A percentile compares a stretch with the other conserved stretches of the same genome.
phyloP scores from a whole-genome alignment of 1,284 basidiomycete genomes.

The Cystobasidium sp. region DNA sequence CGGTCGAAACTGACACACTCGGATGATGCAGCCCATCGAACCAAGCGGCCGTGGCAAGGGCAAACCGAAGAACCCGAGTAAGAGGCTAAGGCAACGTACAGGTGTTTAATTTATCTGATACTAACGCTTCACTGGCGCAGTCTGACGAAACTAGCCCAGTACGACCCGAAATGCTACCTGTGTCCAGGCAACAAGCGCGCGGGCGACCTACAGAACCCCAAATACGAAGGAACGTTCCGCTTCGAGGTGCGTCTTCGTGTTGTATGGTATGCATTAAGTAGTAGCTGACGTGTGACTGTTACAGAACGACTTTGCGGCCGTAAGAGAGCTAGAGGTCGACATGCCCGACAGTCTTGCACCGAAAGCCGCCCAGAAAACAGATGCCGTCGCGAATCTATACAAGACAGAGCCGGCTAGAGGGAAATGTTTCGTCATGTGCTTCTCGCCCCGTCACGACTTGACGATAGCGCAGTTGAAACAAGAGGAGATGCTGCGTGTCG shows the following conservation, averaged over 20 bases:
- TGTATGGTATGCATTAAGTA: not conserved
- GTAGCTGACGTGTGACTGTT: not conserved
- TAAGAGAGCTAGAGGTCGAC: constrained; percentile 44
- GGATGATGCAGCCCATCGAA: constrained; percentile 57
- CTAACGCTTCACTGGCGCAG: not conserved
- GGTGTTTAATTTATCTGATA: not conserved
- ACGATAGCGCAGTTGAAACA: constrained; percentile 75
- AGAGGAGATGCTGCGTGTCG: constrained; percentile 69
- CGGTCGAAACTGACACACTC: not conserved
- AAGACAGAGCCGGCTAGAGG: constrained; percentile 75
- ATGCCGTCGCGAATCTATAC: constrained; percentile 61
- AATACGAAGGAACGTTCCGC: constrained; percentile 69
- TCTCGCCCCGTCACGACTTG: constrained; percentile 87
- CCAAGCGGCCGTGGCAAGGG: constrained; percentile 80
- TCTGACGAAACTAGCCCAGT: constrained; percentile 62
- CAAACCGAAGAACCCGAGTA: constrained; percentile 73
- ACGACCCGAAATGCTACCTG: constrained; percentile 83
- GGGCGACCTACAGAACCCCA: constrained; percentile 71
- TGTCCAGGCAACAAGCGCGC: constrained; percentile 87
- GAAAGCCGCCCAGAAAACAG: constrained; percentile 3
- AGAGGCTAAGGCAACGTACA: constrained; percentile 47
- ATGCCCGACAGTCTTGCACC: constrained; percentile 39
- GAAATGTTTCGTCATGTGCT: constrained; percentile 85
- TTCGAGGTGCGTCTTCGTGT: constrained; percentile 51
- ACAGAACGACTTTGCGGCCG: constrained; percentile 53